Conservation (phyloP, 139 green algal species). For the Picochlorum sp. region DNA sequence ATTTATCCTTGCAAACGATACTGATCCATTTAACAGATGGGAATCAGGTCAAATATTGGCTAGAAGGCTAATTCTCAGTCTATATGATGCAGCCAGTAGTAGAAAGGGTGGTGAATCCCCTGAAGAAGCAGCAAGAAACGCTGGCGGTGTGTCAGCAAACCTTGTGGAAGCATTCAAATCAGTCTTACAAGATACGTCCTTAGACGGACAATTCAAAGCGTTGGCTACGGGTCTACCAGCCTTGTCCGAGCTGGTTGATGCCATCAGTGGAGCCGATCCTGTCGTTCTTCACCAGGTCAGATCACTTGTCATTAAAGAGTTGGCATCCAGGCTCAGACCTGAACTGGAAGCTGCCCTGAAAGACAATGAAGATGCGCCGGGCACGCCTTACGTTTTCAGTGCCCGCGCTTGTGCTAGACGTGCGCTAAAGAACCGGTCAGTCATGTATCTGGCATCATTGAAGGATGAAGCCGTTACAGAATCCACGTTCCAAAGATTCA, state of each 20-base stretch:
- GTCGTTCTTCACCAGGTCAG: conserved; percentile 56
- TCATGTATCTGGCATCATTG: conserved; percentile 61
- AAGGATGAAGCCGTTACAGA: conserved; percentile 46
- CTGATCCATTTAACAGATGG: conserved; percentile 85
- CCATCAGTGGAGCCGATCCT: conserved; percentile 61
- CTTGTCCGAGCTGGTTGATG: conserved; percentile 61
- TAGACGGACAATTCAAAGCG: conserved; percentile 64
- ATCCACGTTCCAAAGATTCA: conserved; percentile 43
- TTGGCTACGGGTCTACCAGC: conserved; percentile 54
- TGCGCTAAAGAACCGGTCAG: conserved; percentile 71
- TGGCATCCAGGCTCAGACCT: conserved; percentile 58
- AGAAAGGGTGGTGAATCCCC: conserved; percentile 6
- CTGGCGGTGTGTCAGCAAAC: conserved; percentile 42
- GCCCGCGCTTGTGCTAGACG: conserved; percentile 48
- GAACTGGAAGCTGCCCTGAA: conserved; percentile 56
- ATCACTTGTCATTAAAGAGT: conserved; percentile 46
- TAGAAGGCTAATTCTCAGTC: conserved; percentile 58
- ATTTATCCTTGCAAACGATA: conserved; percentile 87
- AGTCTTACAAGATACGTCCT: conserved; percentile 26
- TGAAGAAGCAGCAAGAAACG: conserved; percentile 12
- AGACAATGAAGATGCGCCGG: conserved; percentile 45
- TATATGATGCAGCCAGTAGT: conserved; percentile 44
- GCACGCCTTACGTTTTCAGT: conserved; percentile 49
- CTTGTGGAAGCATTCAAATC: conserved; percentile 53
- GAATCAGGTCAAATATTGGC: conserved; percentile 76